phyloP scores from a whole-genome alignment of 345 rosid species.

The Gossypium anomalum region DNA sequence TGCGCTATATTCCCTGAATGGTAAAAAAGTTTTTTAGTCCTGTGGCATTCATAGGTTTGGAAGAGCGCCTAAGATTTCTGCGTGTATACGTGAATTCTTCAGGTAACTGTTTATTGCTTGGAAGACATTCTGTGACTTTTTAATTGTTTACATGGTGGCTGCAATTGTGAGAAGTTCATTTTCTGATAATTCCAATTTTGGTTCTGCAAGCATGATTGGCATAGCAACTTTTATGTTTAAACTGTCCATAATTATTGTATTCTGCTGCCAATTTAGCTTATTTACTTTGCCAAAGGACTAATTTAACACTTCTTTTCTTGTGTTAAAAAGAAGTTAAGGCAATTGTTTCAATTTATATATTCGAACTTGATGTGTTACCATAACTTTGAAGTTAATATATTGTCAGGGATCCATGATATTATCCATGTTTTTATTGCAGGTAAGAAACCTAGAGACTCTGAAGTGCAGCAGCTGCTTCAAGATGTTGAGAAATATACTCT shows the following conservation, averaged over 20 bases:
- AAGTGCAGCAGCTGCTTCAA: conserved; percentile 37
- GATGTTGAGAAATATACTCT: conserved; percentile 51
- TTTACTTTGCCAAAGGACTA: neutral
- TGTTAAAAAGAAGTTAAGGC: conserved; percentile 14
- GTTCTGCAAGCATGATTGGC: neutral
- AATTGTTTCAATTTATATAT: neutral
- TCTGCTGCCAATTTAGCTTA: neutral
- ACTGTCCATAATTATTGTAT: neutral
- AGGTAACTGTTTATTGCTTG: conserved; percentile 35
- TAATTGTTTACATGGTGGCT: neutral
- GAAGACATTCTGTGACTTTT: neutral
- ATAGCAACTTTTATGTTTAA: neutral
- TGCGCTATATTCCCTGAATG: neutral
- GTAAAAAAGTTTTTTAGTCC: neutral
- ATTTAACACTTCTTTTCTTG: neutral
- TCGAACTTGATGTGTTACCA: conserved; percentile 3
- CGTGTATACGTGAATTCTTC: conserved; percentile 50
- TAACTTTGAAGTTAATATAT: neutral
- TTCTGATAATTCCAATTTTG: neutral
- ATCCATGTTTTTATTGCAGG: conserved; percentile 33
- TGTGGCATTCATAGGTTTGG: conserved; percentile 44
- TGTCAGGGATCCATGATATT: conserved; percentile 12
- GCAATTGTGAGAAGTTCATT: neutral
- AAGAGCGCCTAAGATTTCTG: conserved; percentile 64
- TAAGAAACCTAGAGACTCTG: conserved; percentile 25